These are phyloP conservation scores for Drechmeria coniospora DNA, from an alignment of 2,329 filamentous ascomycete genomes.

Conservation along the genomic window DNA sequence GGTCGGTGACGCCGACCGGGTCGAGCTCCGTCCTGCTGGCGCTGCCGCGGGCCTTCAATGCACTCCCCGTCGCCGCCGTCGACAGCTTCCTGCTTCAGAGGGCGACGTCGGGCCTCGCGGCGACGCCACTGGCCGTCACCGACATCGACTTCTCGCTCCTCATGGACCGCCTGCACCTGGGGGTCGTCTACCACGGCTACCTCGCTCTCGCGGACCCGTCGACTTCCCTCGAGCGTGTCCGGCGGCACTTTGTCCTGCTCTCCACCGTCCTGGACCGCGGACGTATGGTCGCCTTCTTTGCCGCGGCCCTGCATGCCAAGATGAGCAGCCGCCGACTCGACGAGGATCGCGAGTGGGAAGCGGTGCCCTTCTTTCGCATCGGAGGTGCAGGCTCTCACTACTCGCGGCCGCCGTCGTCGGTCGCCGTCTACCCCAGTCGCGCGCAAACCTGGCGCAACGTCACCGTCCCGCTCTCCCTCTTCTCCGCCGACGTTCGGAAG, in stretches of 20 bases:
- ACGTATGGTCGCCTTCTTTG: constrained; percentile 5
- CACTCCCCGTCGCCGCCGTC: background rate
- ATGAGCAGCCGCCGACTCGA: background rate
- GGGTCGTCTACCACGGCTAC: constrained; percentile 5
- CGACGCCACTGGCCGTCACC: background rate
- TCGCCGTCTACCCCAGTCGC: background rate
- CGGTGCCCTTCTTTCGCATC: constrained; percentile 41
- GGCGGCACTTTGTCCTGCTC: constrained; percentile 5
- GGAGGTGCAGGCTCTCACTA: constrained; percentile 44
- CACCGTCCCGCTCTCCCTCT: constrained; percentile 3
- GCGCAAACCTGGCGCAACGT: constrained; percentile 2
- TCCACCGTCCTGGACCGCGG: constrained; percentile 4
- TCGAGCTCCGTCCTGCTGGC: too few relatives aligned
- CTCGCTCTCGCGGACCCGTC: constrained; percentile 4
- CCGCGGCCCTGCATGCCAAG: constrained; percentile 5
- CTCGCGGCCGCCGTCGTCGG: background rate
- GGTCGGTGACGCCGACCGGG: too few relatives aligned
- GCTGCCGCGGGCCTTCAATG: too few relatives aligned
- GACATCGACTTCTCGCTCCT: constrained; percentile 1
- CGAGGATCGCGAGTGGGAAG: background rate
- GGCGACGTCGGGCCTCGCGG: too few relatives aligned
- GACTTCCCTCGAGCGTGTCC: constrained; percentile 2
- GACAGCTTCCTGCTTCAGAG: background rate
- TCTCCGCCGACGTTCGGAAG: constrained; percentile 4
- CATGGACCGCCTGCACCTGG: constrained; percentile 6